These are phyloP conservation scores for Kwoniella sp. DNA, from an alignment of 768 basidiomycete species.

Conservation along the genomic window DNA sequence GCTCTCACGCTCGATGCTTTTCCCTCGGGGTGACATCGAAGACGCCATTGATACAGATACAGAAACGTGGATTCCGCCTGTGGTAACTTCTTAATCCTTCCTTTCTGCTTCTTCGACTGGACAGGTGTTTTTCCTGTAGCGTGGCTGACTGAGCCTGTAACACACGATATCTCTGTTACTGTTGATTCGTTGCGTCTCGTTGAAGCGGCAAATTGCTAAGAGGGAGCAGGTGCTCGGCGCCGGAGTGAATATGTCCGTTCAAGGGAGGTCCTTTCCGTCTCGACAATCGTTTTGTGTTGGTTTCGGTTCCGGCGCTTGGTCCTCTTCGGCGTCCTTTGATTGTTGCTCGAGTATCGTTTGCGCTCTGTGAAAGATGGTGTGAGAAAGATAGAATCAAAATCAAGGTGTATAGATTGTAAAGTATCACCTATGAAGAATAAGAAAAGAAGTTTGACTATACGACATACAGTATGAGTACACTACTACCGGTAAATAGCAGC, in stretches of 20 bases:
- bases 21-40: slow-evolving; percentile 17
- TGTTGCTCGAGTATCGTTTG: too few species aligned
- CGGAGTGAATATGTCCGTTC: not conserved
- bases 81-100: not conserved
- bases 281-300: not conserved
- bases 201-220: not conserved
- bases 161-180: too few species aligned
- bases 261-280: not conserved
- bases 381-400: too few species aligned
- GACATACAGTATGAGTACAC: too few species aligned
- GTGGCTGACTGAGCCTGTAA: too few species aligned
- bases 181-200: not conserved
- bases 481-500: not conserved
- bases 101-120: not conserved
- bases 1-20: slow-evolving; percentile 9
- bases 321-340: not conserved
- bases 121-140: too few species aligned
- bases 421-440: too few species aligned
- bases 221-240: not conserved
- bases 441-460: too few species aligned
- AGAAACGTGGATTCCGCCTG: too few species aligned
- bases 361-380: too few species aligned
- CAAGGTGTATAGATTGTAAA: too few species aligned
- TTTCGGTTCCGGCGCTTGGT: too few species aligned
- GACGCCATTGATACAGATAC: slow-evolving; percentile 9